These are phyloP conservation scores for Cyclotella distinguenda DNA, from an alignment of 108 stramenopile genomes.

Conservation along the genomic window DNA sequence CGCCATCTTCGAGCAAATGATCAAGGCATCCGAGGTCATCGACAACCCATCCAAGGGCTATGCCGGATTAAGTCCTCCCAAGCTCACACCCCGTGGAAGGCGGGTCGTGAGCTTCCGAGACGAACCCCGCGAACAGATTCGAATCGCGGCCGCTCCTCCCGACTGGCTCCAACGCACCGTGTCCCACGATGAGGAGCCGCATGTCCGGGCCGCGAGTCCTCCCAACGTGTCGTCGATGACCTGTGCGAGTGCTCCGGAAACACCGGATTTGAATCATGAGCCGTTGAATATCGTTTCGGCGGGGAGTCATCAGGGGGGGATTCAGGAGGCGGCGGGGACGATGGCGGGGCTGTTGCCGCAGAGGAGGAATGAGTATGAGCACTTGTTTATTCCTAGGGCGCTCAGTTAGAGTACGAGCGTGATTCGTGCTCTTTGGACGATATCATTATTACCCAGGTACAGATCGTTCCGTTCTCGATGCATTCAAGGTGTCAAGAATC, in stretches of 20 bases:
- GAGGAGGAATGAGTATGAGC: constrained; percentile 23
- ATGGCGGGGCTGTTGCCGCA: constrained; percentile 24
- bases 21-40: constrained; percentile 38
- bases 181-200: constrained; percentile 20
- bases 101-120: neutral
- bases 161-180: constrained; percentile 17
- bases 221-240: neutral
- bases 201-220: neutral
- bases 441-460: no score
- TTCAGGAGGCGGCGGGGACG: neutral
- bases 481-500: no score
- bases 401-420: constrained; percentile 19
- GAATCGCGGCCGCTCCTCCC: neutral
- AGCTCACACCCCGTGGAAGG: constrained; percentile 20
- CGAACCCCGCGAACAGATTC: neutral
- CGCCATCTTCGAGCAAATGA: constrained; percentile 52
- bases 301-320: neutral
- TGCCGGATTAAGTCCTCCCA: constrained; percentile 35
- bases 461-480: no score
- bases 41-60: constrained; percentile 17
- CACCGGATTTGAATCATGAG: constrained; percentile 11
- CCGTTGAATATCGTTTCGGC: constrained; percentile 15
- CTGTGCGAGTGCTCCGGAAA: constrained; percentile 8
- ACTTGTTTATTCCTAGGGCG: constrained; percentile 42
- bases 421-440: no score